Evolutionary conservation across 306 rosid genomes (phyloP), one percentile per base, ranked within the genome.

Genomic region (Sicyos edulis): DNA sequence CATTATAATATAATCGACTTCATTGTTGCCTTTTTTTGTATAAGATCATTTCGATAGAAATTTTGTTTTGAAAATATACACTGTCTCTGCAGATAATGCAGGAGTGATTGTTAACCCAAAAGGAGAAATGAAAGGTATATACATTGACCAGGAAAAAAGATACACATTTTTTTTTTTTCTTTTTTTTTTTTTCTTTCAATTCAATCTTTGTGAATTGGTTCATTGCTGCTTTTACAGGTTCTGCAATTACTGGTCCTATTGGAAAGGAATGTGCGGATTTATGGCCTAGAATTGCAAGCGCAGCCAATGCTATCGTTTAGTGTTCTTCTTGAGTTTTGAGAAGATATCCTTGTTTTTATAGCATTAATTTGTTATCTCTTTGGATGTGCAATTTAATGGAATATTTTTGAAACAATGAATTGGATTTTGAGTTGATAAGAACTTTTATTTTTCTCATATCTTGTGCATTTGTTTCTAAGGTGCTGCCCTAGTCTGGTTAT

Each of bases 191-290:
- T n/a, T 26, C 29, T 26, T 26, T 26, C 3, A 26, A n/a, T 15
- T 34, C 53, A 1, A 20, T 34, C 4, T 2, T 11, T 50, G 5
- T 51, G 0, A 2, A 50, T 51, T 50, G 13, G 42, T n/a, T 37
- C 19, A 19, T 7, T 58, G 64, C 11, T 59, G 3, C 16, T 29
- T 5, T 71, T 61, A 44, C 50, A 83, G 87, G 82, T 16, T 80
- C 84, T 67, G 80, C 81, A 29, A 80, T 78, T 15, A 73, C 81
- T 0, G 85, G 85, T 22, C 83, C 85, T 20, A 80, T 80, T 22
- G 78, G 83, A 29, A 81, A 84, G 66, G 85, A 83, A 54, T 80
- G 87, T 50, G 83, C 85, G 10, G 87, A 78, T 76, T 62, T 81
- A 17, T 76, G 83, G 83, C 83, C 85, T 16, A 80, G 79, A 68